Evolutionary conservation across 1,139 yeast genomes (phyloP).

Genomic region (Blastobotrys illinoisensis): DNA sequence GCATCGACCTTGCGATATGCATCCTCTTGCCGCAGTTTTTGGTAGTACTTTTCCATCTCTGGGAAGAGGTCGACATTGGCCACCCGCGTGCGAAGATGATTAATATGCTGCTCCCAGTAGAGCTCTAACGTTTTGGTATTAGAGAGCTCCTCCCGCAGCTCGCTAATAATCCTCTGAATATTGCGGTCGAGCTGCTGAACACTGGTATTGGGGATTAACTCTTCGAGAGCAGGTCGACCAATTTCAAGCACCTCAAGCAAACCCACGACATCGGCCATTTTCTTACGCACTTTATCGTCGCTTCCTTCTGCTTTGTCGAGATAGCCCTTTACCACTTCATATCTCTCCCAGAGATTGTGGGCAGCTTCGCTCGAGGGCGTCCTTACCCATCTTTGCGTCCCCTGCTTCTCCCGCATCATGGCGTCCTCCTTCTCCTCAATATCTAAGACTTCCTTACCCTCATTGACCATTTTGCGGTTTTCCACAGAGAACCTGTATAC

Average conservation of each 20-base stretch:
- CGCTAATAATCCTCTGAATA: constrained; percentile 36
- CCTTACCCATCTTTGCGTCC: constrained; percentile 44
- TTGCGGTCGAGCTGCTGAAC: constrained; percentile 41
- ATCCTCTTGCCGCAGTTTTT: constrained; percentile 18
- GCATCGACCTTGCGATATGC: constrained; percentile 25
- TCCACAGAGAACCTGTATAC: constrained; percentile 41
- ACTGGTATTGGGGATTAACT: constrained; percentile 48
- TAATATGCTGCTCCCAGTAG: constrained; percentile 25
- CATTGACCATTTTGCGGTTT: constrained; percentile 38
- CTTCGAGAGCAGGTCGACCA: constrained; percentile 39
- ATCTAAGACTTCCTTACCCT: constrained; percentile 44
- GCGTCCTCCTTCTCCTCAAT: constrained; percentile 56
- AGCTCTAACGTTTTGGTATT: constrained; percentile 25
- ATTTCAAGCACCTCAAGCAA: constrained; percentile 43
- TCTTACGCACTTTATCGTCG: constrained; percentile 47
- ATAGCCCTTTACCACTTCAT: constrained; percentile 45
- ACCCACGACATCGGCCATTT: constrained; percentile 42
- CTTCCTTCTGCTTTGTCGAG: constrained; percentile 56
- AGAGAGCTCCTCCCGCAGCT: constrained; percentile 40
- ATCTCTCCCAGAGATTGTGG: constrained; percentile 35
- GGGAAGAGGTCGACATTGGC: constrained; percentile 28
- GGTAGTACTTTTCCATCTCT: constrained; percentile 21
- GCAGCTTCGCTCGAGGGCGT: constrained; percentile 24
- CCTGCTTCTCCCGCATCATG: constrained; percentile 43
- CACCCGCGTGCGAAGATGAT: constrained; percentile 25